Base-by-base conservation (phyloP, 306 rosid species). In the Castanopsis chinensis region DNA sequence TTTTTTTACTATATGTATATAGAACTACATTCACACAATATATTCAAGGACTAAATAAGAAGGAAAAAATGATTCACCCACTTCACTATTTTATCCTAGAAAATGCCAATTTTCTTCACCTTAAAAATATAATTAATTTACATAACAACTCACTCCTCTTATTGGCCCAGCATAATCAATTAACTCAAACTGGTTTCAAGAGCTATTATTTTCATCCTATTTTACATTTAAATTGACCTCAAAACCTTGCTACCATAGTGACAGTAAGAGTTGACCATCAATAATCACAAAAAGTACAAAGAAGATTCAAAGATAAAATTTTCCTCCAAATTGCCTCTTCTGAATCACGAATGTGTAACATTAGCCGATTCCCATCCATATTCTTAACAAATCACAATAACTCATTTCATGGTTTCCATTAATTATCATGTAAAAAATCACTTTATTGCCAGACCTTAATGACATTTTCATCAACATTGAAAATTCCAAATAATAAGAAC, bases 181-280 rank as follows among this genome's bases (percentile, higher is more conserved):
- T 56, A 45, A 75, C 13, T 54, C 37, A 61, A 52, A 71, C 2
- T 27, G 17, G 72, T 33, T 12, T 25, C 68, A 28, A 19, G 17
- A 21, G 58, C 70, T 35, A 4, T 23, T 3, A 17, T n/a, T 56
- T 45, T 76, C 45, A 32, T 21, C 75, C 13, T 35, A n/a, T 2
- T 20, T 69, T 53, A 13, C 32, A 8, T 4, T 3, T 28, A 35
- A 69, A 54, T 35, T 58, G 33, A 77, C 60, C 69, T 64, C 58
- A 28, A 71, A 25, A 17, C 68, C 2, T 25, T 27, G 70, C 70
- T 17, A 30, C 43, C 37, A 64, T 17, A 27, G 0, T 20, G 30
- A 70, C 23, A 58, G 12, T 19, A 58, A 45, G 8, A 21, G 43
- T 72, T 79, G 67, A 73, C 55, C 68, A 60, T 56, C 49, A 79